Evolutionary conservation across 163 green algal species (phyloP), one percentile per base, ranked within the genome.

Genomic region (Chlamydomonas reinhardtii): DNA sequence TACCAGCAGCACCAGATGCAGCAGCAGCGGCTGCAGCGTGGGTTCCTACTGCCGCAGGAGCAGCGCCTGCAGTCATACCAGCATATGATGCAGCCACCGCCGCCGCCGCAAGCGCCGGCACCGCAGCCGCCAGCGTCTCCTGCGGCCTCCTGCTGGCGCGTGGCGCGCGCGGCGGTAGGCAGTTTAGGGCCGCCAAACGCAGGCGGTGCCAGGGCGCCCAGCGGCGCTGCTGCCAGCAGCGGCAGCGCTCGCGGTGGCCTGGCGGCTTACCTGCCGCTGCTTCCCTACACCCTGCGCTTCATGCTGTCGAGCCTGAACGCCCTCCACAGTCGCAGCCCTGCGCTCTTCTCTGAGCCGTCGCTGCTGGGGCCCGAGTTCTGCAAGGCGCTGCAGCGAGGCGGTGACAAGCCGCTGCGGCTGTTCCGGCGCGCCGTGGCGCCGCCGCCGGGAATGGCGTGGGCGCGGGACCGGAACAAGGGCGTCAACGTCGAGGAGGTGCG

Each of bases 331-430:
- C 4, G 11, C 35, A 22, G 25, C 12, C 48, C 17, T 4, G 35
- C 22, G 39, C 35, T 11, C 31, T 34, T 59, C 22, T 35, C 25
- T 0, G 24, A 29, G 71, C 73, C 43, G 8, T 14, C 74, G 31
- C 19, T 70, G 32, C 32, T 82, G 32, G 56, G 56, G 19, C 32
- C 32, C 4, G 74, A 56, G 34, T 29, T 82, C 11, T 59, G 52
- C 24, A 37, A 29, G 56, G 4, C 29, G 5, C 66, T 73, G 74
- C 8, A 61, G 22, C 74, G 59, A 0, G 74, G 56, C 8, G 39
- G 39, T 32, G 56, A 82, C 74, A 56, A 34, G 14, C 56, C 66
- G 32, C 74, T 80, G 52, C n/a, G 31, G 74, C 52, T 80, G n/a
- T 80, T 48, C 74, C 52, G n/a, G 0, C 54, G 32, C 3, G 48